Conservation (phyloP, 1,284 basidiomycete genomes). For the Puccinia coronata region DNA sequence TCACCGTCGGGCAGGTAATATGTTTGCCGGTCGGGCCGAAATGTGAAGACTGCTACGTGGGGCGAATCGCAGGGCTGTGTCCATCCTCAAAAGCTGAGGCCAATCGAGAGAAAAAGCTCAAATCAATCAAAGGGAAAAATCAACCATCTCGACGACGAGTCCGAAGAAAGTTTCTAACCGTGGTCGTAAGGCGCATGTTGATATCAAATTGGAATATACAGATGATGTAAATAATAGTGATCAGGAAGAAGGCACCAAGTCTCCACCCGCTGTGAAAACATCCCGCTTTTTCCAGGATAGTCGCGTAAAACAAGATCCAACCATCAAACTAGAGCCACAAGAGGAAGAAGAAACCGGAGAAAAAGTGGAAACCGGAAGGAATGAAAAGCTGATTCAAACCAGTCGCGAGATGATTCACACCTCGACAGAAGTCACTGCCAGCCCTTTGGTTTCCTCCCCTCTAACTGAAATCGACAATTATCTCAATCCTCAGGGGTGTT, state of each 20-base stretch:
- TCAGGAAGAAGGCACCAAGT: background rate
- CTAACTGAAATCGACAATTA: slow-evolving; percentile 17
- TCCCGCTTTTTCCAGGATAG: slow-evolving; percentile 1
- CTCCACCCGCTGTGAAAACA: background rate
- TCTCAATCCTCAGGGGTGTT: background rate
- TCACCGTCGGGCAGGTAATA: slow-evolving; percentile 64
- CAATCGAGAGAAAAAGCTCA: slow-evolving; percentile 40
- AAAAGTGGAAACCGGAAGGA: background rate
- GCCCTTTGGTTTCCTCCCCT: slow-evolving; percentile 23
- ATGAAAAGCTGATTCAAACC: background rate
- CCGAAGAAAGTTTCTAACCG: background rate
- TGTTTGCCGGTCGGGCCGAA: slow-evolving; percentile 80
- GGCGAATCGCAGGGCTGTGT: slow-evolving; percentile 58
- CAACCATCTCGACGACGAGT: background rate
- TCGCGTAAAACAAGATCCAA: background rate
- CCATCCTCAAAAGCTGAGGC: slow-evolving; percentile 55
- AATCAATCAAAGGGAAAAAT: background rate
- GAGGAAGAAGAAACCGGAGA: background rate
- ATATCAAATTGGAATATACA: slow-evolving; percentile 20
- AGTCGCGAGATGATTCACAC: background rate
- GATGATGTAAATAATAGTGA: background rate
- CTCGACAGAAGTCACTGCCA: background rate
- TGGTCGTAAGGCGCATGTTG: background rate
- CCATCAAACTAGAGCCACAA: background rate
- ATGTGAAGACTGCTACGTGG: slow-evolving; percentile 71